Evolutionary conservation across 2,329 filamentous ascomycete genomes (phyloP).

Genomic region (Hymenoscyphus albidus): DNA sequence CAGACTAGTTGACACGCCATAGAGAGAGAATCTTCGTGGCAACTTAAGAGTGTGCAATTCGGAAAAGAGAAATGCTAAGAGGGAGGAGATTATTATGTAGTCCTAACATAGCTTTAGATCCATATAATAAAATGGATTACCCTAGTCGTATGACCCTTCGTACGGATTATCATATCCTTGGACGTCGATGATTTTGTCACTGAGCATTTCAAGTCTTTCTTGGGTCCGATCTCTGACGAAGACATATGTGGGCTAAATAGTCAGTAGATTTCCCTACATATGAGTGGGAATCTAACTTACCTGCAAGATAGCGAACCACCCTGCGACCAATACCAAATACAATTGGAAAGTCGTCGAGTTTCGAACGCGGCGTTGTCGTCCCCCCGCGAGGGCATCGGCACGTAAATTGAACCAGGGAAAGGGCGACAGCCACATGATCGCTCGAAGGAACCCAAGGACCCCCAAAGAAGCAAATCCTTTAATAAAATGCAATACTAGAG

Average conservation of each 20-base stretch:
- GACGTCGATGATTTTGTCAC: conserved; percentile 81
- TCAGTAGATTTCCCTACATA: too few species aligned
- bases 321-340: conserved; percentile 74
- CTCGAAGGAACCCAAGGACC: conserved; percentile 79
- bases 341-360: conserved; percentile 55
- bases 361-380: conserved; percentile 67
- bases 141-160: neutral
- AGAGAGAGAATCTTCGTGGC: conserved; percentile 68
- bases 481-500: conserved; percentile 64
- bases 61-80: neutral
- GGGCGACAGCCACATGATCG: conserved; percentile 68
- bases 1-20: conserved; percentile 94
- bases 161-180: conserved; percentile 48
- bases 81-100: neutral
- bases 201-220: conserved; percentile 69
- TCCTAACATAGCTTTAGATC: too few species aligned
- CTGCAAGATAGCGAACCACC: conserved; percentile 73
- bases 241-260: conserved; percentile 70
- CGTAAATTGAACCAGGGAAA: conserved; percentile 76
- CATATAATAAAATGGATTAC: too few species aligned
- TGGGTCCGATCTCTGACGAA: conserved; percentile 71
- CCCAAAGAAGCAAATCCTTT: conserved; percentile 92
- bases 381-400: conserved; percentile 51
- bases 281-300: conserved; percentile 46
- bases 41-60: conserved; percentile 90